Base-by-base conservation (phyloP, 2,329 filamentous ascomycete genomes). In the Epichloe gansuensis region DNA sequence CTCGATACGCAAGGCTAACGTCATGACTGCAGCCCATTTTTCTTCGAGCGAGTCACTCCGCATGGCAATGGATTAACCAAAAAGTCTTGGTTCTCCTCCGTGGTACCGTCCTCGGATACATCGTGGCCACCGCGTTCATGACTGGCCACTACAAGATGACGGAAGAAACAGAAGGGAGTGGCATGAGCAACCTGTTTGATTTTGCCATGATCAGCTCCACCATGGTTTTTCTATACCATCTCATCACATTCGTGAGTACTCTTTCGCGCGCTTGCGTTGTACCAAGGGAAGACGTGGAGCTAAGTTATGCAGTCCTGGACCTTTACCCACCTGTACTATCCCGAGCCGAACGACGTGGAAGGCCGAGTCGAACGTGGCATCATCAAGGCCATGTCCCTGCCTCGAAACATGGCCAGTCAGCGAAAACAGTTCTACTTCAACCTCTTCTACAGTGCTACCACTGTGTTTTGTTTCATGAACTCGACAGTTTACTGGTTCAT, bases 41-140 rank as follows among this genome's bases (percentile, higher is more conserved):
- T 52, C 67, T 76, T 13, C 72, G 74, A 58, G 73, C 69, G 46
- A 73, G 71, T 41, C 75, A 77, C 55, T 78, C 76, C 1, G 71
- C 74, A 21, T 78, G 75, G 73, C 58, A 64, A 6, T 66, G 59
- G 50, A 69, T 78, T 47, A 69, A 68, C 27, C 74, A 77, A 54
- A 70, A 70, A 45, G 52, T 66, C 34, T 67, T 78, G 46, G 68
- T 74, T 47, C 62, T 66, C 51, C 57, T 76, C 21, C 72, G 76
- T 42, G 67, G 68, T 11, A 42, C 66, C 3, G 55, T 76, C 11
- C 56, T 76, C 21, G 64, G 63, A 5, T 75, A 76, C 57, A 63
- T 77, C 36, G 62, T 68, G 6, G 68, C 65, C 15, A 64, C 70
- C 2, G 66, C 64, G 12, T 65, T 64, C 51, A 66, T 77, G 60